Evolutionary conservation across 2,329 filamentous ascomycete genomes (phyloP).

Genomic region (Xylogone sp.): DNA sequence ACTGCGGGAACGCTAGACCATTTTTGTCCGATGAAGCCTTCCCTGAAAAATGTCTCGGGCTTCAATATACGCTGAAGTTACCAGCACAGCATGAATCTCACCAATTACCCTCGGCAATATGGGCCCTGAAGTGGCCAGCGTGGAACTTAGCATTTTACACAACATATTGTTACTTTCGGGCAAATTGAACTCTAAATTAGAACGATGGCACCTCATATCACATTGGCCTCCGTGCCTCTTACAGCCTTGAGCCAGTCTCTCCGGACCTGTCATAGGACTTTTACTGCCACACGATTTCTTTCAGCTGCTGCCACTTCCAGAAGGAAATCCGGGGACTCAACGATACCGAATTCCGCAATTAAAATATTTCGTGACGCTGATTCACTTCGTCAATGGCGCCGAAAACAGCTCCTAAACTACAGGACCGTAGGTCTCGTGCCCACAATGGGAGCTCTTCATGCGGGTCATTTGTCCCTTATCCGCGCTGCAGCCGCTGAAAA

Average conservation of each 20-base stretch:
- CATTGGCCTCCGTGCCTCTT: not conserved
- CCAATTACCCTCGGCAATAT: slow-evolving; percentile 13
- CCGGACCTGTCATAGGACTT: not conserved
- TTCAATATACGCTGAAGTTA: slow-evolving; percentile 27
- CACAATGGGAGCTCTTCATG: slow-evolving; percentile 97
- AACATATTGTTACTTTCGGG: not conserved
- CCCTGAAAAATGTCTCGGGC: slow-evolving; percentile 14
- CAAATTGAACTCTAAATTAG: not conserved
- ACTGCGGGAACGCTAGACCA: slow-evolving; percentile 16
- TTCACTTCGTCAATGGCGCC: slow-evolving; percentile 66
- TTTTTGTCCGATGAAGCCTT: not conserved
- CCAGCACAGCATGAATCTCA: slow-evolving; percentile 24
- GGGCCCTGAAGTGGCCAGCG: slow-evolving; percentile 19
- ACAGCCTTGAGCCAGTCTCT: not conserved
- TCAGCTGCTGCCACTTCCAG: not conserved
- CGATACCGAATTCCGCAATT: slow-evolving; percentile 54
- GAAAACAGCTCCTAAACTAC: slow-evolving; percentile 59
- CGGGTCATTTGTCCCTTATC: slow-evolving; percentile 82
- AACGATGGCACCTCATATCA: not conserved
- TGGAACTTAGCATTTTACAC: not conserved
- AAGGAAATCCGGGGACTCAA: slow-evolving; percentile 9
- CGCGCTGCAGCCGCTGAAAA: slow-evolving; percentile 80
- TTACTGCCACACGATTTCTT: not conserved
- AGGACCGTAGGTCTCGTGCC: slow-evolving; percentile 83
- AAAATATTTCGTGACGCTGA: slow-evolving; percentile 74